phyloP scores from a whole-genome alignment of 2,329 filamentous ascomycete species.

The Aspergillus eucalypticola region DNA sequence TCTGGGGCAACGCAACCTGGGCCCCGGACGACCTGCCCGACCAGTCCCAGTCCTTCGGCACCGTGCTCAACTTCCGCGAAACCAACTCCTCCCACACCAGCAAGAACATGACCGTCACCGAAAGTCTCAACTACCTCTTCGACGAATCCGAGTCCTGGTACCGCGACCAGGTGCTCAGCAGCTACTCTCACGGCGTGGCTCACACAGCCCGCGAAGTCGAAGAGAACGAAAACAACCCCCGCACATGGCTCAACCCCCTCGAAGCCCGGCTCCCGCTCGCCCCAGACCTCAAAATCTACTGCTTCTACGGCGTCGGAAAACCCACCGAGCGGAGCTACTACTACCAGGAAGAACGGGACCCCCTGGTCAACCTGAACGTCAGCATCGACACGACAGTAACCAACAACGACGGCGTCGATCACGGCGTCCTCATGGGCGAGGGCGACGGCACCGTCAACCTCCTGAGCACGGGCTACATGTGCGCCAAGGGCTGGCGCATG shows the following conservation, averaged over 20 bases:
- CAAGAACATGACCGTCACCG: constrained; percentile 76
- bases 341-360: constrained; percentile 72
- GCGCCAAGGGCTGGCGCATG: constrained; percentile 89
- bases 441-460: constrained; percentile 95
- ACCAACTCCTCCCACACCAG: constrained; percentile 62
- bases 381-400: constrained; percentile 56
- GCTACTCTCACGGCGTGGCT: constrained; percentile 88
- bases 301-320: constrained; percentile 94
- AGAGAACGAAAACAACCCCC: constrained; percentile 71
- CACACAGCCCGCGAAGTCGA: constrained; percentile 78
- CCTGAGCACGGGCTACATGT: constrained; percentile 95
- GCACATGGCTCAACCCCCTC: constrained; percentile 95
- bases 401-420: constrained; percentile 60
- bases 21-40: constrained; percentile 82
- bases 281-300: constrained; percentile 90
- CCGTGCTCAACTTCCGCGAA: constrained; percentile 78
- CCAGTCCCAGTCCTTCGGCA: constrained; percentile 73
- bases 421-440: constrained; percentile 91
- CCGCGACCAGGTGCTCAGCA: constrained; percentile 65
- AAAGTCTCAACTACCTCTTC: constrained; percentile 76
- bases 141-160: constrained; percentile 86
- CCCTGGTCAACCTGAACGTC: constrained; percentile 57
- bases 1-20: constrained; percentile 90
- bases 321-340: constrained; percentile 91
- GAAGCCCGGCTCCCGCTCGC: constrained; percentile 85